Base-by-base conservation (phyloP, 768 basidiomycete species). In the Boletus barrowsii region DNA sequence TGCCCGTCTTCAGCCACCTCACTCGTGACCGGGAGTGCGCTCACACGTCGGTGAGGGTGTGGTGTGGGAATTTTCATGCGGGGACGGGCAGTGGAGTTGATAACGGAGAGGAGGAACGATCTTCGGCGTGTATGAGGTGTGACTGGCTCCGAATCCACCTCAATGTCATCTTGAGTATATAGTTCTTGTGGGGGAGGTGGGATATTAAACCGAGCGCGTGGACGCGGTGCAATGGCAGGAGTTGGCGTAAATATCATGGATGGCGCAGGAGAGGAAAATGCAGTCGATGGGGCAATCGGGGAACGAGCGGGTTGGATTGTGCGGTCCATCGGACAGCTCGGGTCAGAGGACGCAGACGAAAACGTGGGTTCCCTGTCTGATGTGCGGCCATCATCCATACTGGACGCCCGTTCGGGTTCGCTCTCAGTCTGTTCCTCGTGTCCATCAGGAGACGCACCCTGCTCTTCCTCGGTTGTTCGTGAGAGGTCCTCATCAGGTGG, bases 81-180 rank as follows among this genome's bases (percentile, higher is more conserved):
- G 0, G 90, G 89, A 32, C 90, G 84, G 5, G 87, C 75, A 2
- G 86, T 90, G 6, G 90, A 90, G 63, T 91, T 87, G 65, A 94
- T 88, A 9, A 93, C 87, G 10, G 84, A 84, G 37, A 94, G 79
- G 13, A 94, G 79, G 73, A 94, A 93, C 1, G 88, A 91, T 15
- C 84, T 83, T 39, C 88, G 83, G 55, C 87, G 84, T 13, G 84
- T 81, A 58, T 80, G 76, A 3, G 89, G 90, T 2, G 90, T 93
- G 41, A 84, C 68, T 4, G 79, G 79, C 39, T 83, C 78, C 5
- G 77, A 72, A 37, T 75, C 70, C 13, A 56, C 49, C 18, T 64
- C 63, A 17, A 60, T 66, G 15, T 72, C 75, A 3, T 66, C 70
- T 40, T 69, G 62, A 10, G 64, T 61, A 13, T 75, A 67, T 24